These are phyloP conservation scores for Elaphomyces granulatus DNA, from an alignment of 495 filamentous ascomycete species.

Conservation along the genomic window DNA sequence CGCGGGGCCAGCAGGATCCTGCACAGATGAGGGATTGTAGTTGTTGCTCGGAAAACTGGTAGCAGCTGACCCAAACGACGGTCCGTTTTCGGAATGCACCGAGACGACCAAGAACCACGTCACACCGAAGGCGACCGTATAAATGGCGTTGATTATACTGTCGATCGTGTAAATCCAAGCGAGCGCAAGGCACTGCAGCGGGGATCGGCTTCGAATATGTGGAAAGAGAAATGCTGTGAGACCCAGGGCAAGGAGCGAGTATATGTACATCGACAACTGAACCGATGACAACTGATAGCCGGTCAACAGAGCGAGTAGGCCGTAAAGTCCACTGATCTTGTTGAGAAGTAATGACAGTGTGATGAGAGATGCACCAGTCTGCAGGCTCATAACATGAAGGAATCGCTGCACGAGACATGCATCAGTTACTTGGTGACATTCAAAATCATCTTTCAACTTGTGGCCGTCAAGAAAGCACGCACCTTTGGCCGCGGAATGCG, in stretches of 20 bases:
- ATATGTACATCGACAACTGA: conserved; percentile 70
- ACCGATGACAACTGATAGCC: conserved; percentile 51
- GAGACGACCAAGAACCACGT: conserved; percentile 68
- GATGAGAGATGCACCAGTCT: conserved; percentile 70
- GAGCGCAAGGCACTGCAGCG: conserved; percentile 53
- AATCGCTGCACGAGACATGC: conserved; percentile 41
- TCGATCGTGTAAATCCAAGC: conserved; percentile 73
- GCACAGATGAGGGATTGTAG: conserved; percentile 42
- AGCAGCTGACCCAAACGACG: conserved; percentile 26
- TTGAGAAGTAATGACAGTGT: conserved; percentile 68
- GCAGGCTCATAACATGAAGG: conserved; percentile 70
- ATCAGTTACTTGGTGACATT: too few relatives aligned
- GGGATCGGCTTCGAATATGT: conserved; percentile 52
- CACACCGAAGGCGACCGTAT: conserved; percentile 64
- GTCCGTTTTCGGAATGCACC: conserved; percentile 34
- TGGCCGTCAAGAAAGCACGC: too few relatives aligned
- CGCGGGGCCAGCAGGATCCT: conserved; percentile 36
- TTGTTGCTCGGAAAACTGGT: conserved; percentile 54
- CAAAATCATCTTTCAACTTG: too few relatives aligned
- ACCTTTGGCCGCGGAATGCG: conserved; percentile 47
- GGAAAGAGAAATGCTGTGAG: conserved; percentile 48
- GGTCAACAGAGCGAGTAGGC: conserved; percentile 72
- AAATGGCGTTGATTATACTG: conserved; percentile 58
- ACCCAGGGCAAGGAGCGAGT: conserved; percentile 55
- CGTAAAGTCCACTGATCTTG: conserved; percentile 77